Evolutionary conservation across 306 rosid species (phyloP), one percentile per base, ranked within the genome.

Genomic region (Citrullus colocynthis): DNA sequence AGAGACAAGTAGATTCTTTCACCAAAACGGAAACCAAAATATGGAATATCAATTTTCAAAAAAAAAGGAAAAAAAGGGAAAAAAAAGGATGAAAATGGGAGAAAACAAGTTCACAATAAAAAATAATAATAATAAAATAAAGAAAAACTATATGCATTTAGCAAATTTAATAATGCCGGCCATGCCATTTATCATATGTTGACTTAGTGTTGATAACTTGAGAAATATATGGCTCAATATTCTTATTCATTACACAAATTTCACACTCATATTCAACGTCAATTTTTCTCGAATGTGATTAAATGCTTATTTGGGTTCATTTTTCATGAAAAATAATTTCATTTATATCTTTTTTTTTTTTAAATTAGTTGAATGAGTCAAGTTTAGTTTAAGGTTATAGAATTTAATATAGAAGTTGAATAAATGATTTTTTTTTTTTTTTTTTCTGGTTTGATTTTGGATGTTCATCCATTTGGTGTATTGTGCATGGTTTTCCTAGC

Each of bases 201-300:
- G 56, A 67, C 74, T 67, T 41, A 70, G 73, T 65, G 32, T 65
- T 17, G 73, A 65, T 21, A 44, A 70, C 75, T 70, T 70, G 56
- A 42, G n/a, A 69, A 41, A 18, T 39, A 39, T 66, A 69, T 20
- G 55, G 9, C 16, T 18, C 36, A 67, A 67, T 67, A 8, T 67
- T 67, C 74, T n/a, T 18, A 67, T 67, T 67, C 42, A 15, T 30
- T 62, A 14, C 11, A 30, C 42, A 13, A 30, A 30, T 61, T 61
- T 61, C 41, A 13, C 67, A 30, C 20, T 5, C 11, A 62, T 21
- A 20, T 58, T 58, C 63, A 58, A 57, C 62, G 13, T 21, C 63
- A 20, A 7, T 58, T 52, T 52, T 52, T 9, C 54, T 48, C 1
- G 17, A 48, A 48, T 48, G 4, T 52, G 34, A 58, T 58, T 58